phyloP scores from a whole-genome alignment of 1,284 basidiomycete genomes.

The Pisolithus thermaeus region DNA sequence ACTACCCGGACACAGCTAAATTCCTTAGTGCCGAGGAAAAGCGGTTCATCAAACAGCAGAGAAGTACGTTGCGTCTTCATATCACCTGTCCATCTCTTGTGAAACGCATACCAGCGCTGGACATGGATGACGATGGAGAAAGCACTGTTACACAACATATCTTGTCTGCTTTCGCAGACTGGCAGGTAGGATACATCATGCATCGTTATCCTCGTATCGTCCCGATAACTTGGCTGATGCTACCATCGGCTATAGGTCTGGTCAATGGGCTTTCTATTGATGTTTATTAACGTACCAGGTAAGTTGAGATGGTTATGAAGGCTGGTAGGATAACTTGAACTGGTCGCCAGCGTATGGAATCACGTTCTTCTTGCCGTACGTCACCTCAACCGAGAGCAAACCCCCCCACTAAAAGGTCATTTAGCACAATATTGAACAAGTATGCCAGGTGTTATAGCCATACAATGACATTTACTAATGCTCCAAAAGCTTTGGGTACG shows the following conservation, averaged over 20 bases:
- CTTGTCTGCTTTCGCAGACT: constrained; percentile 48
- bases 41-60: constrained; percentile 41
- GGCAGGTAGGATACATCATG: constrained; percentile 43
- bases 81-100: neutral
- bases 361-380: constrained; percentile 56
- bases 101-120: constrained; percentile 38
- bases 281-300: constrained; percentile 54
- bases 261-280: constrained; percentile 50
- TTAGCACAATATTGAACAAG: constrained; percentile 56
- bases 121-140: constrained; percentile 58
- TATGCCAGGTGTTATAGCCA: constrained; percentile 18
- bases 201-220: neutral
- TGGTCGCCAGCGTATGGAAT: constrained; percentile 40
- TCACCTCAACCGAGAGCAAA: constrained; percentile 3
- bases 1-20: constrained; percentile 36
- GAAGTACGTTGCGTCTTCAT: constrained; percentile 35
- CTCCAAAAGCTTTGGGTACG: constrained; percentile 44
- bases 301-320: constrained; percentile 20
- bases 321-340: constrained; percentile 2
- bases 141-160: constrained; percentile 48
- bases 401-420: neutral
- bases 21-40: constrained; percentile 40
- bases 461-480: neutral
- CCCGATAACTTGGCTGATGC: neutral
- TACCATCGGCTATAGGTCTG: constrained; percentile 33